phyloP scores from a whole-genome alignment of 495 filamentous ascomycete species.

The Tuber melanosporum region DNA sequence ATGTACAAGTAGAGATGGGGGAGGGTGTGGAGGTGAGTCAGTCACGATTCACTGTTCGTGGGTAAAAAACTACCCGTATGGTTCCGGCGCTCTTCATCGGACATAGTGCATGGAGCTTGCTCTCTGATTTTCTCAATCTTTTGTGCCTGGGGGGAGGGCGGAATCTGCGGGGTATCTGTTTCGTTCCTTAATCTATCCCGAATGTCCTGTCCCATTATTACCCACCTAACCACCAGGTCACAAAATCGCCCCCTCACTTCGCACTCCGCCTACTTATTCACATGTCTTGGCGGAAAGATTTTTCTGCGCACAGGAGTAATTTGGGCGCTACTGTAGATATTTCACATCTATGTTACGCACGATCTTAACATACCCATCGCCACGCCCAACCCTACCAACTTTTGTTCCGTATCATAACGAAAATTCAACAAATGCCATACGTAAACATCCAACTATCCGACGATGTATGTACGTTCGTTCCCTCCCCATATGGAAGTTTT shows the following conservation, averaged over 20 bases:
- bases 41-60: background rate
- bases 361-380: background rate
- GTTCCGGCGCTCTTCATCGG: background rate
- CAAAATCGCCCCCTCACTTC: background rate
- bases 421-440: slow-evolving; percentile 15
- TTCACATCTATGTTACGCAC: background rate
- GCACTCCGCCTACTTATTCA: background rate
- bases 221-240: background rate
- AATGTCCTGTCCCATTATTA: background rate
- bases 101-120: background rate
- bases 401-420: background rate
- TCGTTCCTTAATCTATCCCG: background rate
- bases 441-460: slow-evolving; percentile 30
- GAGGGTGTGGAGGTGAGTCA: background rate
- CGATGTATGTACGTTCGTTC: slow-evolving; percentile 16
- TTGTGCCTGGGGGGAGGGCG: background rate
- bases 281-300: background rate
- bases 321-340: background rate
- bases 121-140: background rate
- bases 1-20: background rate
- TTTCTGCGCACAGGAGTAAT: background rate
- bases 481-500: background rate
- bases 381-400: background rate
- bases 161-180: background rate
- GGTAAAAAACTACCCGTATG: background rate